A percentile compares a stretch with the other conserved stretches of the same genome.
phyloP scores from a whole-genome alignment of 257 asterid species.

The Penstemon barbatus region DNA sequence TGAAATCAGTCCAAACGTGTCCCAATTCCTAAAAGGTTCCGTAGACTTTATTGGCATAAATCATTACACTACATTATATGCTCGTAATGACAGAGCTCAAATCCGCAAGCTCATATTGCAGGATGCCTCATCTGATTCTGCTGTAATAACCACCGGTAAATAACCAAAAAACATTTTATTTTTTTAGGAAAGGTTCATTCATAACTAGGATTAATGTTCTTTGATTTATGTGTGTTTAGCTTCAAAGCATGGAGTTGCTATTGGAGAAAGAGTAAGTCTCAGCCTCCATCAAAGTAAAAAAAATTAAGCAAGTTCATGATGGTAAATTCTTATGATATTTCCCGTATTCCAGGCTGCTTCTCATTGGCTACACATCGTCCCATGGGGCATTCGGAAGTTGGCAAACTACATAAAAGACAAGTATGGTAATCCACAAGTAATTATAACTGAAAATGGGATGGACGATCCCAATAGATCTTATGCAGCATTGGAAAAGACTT shows the following conservation, averaged over 20 bases:
- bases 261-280: constrained; percentile 74
- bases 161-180: neutral
- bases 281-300: neutral
- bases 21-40: constrained; percentile 57
- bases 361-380: constrained; percentile 72
- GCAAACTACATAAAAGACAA: constrained; percentile 59
- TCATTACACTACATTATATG: constrained; percentile 75
- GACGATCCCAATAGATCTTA: constrained; percentile 62
- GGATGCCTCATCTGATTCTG: constrained; percentile 73
- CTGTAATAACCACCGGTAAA: constrained; percentile 73
- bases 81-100: constrained; percentile 58
- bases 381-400: constrained; percentile 82
- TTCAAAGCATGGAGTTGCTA: constrained; percentile 61
- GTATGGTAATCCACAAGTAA: constrained; percentile 71
- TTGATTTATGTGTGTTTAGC: constrained; percentile 37
- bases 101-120: constrained; percentile 52
- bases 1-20: constrained; percentile 39
- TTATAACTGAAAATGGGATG: constrained; percentile 88
- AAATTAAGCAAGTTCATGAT: neutral
- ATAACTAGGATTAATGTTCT: constrained; percentile 16
- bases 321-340: neutral
- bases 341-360: constrained; percentile 62
- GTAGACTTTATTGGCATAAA: constrained; percentile 81
- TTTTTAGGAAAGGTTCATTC: neutral
- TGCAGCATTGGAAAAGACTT: constrained; percentile 35